Evolutionary conservation across 768 basidiomycete genomes (phyloP), one percentile per base, ranked within the genome.

Genomic region (Mycena capillaripes): DNA sequence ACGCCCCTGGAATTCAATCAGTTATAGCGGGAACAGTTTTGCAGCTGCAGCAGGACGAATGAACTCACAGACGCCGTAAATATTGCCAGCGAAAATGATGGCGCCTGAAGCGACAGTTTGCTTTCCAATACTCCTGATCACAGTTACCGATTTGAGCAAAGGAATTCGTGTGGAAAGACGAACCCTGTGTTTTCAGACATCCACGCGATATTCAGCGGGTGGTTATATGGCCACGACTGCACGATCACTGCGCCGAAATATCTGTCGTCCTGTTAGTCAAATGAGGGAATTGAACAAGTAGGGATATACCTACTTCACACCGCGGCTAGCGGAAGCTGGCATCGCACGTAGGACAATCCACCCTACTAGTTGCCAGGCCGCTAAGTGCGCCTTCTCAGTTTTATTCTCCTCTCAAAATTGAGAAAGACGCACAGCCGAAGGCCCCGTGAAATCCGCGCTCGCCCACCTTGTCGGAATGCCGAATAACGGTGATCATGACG

Each of bases 151-250:
- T n/a, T n/a, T n/a, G n/a, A n/a, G n/a, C n/a, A n/a, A n/a, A n/a
- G n/a, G n/a, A n/a, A n/a, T n/a, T n/a, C n/a, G n/a, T n/a, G n/a
- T n/a, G n/a, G n/a, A n/a, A n/a, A n/a, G n/a, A n/a, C n/a, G n/a
- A n/a, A n/a, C n/a, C n/a, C n/a, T n/a, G n/a, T 84, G 62, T 84
- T 84, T 62, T 84, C 83, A 3, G 82, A 80, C 78, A 84, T 82
- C 83, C 83, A 84, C 1, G 81, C 83, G 40, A 84, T 81, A 56
- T 83, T 84, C 29, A 83, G 70, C 5, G 83, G 83, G 73, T 84
- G 82, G 11, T 81, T 82, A 14, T 80, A 81, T 0, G 83, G 83
- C 83, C 83, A 84, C 2, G 81, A 79, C 21, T 81, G 80, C 0
- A 82, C 77, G 42, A 83, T 72, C 8, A 82, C 75, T 2, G 80